Conservation (phyloP, 352 stramenopile species). For the Pseudoperonospora humuli region DNA sequence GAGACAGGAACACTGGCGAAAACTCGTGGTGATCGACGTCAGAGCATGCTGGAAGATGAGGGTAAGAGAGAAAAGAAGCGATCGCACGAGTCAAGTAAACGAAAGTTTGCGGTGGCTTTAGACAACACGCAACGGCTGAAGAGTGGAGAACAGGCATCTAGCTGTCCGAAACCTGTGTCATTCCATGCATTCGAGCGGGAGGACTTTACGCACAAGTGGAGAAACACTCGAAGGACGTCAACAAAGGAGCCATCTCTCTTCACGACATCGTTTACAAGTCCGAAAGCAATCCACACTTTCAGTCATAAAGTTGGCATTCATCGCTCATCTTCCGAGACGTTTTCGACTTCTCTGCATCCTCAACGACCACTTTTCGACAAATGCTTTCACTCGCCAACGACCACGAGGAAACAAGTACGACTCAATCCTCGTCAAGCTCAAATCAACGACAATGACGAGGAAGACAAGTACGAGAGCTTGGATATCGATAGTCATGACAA, state of each 20-base stretch:
- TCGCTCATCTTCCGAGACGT: conserved; percentile 13
- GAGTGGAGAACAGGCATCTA: conserved; percentile 7
- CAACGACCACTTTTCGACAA: background rate
- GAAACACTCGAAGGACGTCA: conserved; percentile 3
- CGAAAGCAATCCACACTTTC: conserved; percentile 1
- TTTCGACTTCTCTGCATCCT: conserved; percentile 6
- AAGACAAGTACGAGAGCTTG: conserved; percentile 21
- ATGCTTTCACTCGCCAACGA: background rate
- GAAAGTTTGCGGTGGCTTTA: conserved; percentile 3
- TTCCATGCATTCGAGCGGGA: conserved; percentile 15
- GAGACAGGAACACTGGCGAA: conserved; percentile 1
- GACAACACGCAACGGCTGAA: conserved; percentile 3
- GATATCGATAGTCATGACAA: background rate
- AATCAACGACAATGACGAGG: conserved; percentile 13
- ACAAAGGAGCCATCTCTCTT: conserved; percentile 6
- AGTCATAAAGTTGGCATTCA: background rate
- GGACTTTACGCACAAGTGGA: conserved; percentile 23
- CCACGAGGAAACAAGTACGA: background rate
- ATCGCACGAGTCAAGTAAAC: background rate
- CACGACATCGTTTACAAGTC: no score
- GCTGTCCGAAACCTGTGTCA: conserved; percentile 14
- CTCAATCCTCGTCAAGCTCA: background rate
- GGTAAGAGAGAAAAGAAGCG: background rate
- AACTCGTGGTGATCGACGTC: conserved; percentile 1
- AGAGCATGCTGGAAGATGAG: conserved; percentile 7